Evolutionary conservation across 768 basidiomycete species (phyloP).

Genomic region (Cystobasidium tubakii): DNA sequence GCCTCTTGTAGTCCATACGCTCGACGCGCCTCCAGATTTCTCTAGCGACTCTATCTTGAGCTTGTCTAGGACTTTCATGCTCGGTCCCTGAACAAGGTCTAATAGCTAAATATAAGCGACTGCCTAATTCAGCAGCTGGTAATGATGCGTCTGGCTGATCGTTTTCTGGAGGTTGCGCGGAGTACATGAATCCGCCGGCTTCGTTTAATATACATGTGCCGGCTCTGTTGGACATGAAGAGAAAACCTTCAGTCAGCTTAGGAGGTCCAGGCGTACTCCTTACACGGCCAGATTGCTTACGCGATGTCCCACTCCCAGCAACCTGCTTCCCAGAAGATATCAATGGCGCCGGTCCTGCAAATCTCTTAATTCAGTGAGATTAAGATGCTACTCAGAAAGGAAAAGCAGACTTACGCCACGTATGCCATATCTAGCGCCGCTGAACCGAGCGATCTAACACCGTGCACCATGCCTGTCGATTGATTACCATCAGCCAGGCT

Average conservation of each 20-base stretch:
- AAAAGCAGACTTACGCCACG: constrained; percentile 30
- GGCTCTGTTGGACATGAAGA: background rate
- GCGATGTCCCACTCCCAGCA: constrained; percentile 37
- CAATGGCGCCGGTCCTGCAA: constrained; percentile 39
- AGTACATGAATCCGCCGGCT: constrained; percentile 32
- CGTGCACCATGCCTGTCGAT: constrained; percentile 43
- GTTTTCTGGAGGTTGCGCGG: constrained; percentile 32
- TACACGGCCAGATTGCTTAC: background rate
- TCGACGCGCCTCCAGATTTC: constrained; percentile 41
- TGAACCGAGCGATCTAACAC: constrained; percentile 42
- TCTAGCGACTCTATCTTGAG: constrained; percentile 40
- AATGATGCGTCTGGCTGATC: constrained; percentile 25
- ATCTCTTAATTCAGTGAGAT: background rate
- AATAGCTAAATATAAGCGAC: constrained; percentile 43
- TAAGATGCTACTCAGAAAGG: background rate
- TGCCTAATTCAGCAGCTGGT: constrained; percentile 41
- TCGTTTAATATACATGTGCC: constrained; percentile 27
- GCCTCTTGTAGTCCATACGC: constrained; percentile 42
- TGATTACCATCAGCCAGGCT: background rate
- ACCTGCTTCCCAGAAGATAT: constrained; percentile 44
- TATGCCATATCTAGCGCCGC: constrained; percentile 44
- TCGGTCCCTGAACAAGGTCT: constrained; percentile 37
- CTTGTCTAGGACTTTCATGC: constrained; percentile 36
- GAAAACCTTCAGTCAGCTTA: background rate
- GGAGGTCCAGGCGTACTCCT: background rate